These are phyloP conservation scores for Blastobotrys indianensis DNA, from an alignment of 1,139 yeast genomes.

Conservation along the genomic window DNA sequence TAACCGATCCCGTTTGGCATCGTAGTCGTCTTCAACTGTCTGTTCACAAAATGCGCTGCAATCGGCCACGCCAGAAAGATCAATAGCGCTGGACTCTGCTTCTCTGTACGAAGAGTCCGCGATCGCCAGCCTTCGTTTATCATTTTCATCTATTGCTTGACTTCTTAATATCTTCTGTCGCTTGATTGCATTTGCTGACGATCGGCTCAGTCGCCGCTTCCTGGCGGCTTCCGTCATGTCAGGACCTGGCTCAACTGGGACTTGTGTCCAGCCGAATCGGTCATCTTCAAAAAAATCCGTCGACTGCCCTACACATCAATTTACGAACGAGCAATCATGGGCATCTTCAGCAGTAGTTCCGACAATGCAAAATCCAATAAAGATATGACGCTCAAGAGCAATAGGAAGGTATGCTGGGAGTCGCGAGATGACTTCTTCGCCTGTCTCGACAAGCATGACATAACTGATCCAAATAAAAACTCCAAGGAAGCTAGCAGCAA, in stretches of 20 bases:
- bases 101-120: no score
- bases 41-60: not conserved
- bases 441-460: slow-evolving; percentile 51
- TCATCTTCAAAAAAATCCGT: not conserved
- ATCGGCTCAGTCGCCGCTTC: no score
- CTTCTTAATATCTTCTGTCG: not conserved
- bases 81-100: not conserved
- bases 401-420: slow-evolving; percentile 61
- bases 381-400: slow-evolving; percentile 46
- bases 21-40: not conserved
- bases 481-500: slow-evolving; percentile 27
- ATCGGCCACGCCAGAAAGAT: slow-evolving; percentile 1
- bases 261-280: not conserved
- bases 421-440: slow-evolving; percentile 53
- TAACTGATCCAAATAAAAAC: slow-evolving; percentile 40
- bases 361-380: slow-evolving; percentile 14
- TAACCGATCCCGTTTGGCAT: not conserved
- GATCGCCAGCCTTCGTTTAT: not conserved
- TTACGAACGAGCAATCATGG: slow-evolving; percentile 12
- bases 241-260: no score
- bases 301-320: slow-evolving; percentile 32
- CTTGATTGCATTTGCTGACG: not conserved
- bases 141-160: not conserved
- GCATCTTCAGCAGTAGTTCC: slow-evolving; percentile 26
- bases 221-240: no score